These are phyloP conservation scores for Monilinia aucupariae DNA, from an alignment of 2,329 filamentous ascomycete species.

Conservation along the genomic window DNA sequence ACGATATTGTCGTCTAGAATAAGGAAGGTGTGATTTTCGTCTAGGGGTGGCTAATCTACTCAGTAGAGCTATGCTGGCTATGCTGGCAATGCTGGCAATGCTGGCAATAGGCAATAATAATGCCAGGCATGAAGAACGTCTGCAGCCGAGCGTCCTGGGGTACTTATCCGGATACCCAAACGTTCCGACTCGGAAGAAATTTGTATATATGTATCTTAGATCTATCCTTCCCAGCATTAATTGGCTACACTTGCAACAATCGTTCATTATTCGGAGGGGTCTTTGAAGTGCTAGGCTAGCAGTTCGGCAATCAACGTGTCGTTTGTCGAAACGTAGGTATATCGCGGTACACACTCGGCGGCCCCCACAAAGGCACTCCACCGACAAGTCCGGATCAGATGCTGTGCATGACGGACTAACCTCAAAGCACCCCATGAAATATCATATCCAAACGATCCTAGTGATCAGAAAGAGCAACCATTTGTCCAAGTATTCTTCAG, in stretches of 20 bases:
- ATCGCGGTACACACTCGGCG: not conserved
- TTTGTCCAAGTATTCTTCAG: not conserved
- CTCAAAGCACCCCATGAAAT: not conserved
- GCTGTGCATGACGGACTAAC: not conserved
- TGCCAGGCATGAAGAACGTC: not conserved
- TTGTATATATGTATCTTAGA: not conserved
- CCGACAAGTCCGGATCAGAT: not conserved
- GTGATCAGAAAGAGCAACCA: not conserved
- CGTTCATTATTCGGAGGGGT: not conserved
- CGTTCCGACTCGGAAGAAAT: not conserved
- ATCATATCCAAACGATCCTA: not conserved
- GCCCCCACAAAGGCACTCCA: slow-evolving; percentile 1
- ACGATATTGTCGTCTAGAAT: slow-evolving; percentile 2
- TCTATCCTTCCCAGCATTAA: not conserved
- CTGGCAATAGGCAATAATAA: too few species aligned
- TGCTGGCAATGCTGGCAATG: not conserved
- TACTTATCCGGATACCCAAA: slow-evolving; percentile 1
- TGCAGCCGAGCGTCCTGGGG: slow-evolving; percentile 10
- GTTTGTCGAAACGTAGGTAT: not conserved
- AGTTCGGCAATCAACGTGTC: not conserved
- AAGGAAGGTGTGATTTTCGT: slow-evolving; percentile 9
- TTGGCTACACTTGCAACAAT: not conserved
- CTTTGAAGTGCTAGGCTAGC: not conserved
- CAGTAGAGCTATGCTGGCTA: not conserved
- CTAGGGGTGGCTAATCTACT: slow-evolving; percentile 4